Evolutionary conservation across 2,329 filamentous ascomycete genomes (phyloP), one percentile per base, ranked within the genome.

Genomic region (Colletotrichum sp.): DNA sequence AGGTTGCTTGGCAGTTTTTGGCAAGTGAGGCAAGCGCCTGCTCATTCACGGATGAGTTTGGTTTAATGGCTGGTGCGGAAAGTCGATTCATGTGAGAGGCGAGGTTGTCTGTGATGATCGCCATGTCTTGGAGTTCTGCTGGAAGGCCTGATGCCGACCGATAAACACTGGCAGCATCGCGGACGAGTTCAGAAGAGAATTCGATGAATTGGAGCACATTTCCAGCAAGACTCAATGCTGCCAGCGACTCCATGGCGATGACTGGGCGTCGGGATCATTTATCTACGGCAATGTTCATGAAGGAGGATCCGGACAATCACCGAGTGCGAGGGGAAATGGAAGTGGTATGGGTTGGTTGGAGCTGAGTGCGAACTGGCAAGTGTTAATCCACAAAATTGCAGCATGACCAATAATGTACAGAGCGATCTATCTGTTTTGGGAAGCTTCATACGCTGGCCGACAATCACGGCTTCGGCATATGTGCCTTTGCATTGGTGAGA

Each of bases 331-430:
- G 36, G 36, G 36, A 39, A 39, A 8, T 39, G 14, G 32, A 34
- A 39, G 36, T 39, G 36, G 16, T 39, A 39, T 16, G 36, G 36
- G 36, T 39, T 39, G 36, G 36, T 39, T 16, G 36, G 36, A 39
- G 36, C 16, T 18, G 36, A 16, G 36, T 18, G 14, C 36, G 16
- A 16, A 18, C 36, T 7, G 36, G 32, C 36, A 39, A 14, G 16
- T 39, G 36, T 39, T 1, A 39, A 39, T 39, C 36, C 36, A 39
- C 36, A 39, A 39, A 8, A 39, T 39, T 39, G 36, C 2, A 79
- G 60, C 30, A 79, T 78, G 6, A 80, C 78, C 36, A 39, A 39
- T 39, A 18, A 39, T 39, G 16, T 2, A 78, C 77, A 3, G 71
- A 71, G 14, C 78, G 36, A 6, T 77, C 77, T 1, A 34, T 32